Conservation (phyloP, 2,329 filamentous ascomycete species). For the Bipolaris cookei region DNA sequence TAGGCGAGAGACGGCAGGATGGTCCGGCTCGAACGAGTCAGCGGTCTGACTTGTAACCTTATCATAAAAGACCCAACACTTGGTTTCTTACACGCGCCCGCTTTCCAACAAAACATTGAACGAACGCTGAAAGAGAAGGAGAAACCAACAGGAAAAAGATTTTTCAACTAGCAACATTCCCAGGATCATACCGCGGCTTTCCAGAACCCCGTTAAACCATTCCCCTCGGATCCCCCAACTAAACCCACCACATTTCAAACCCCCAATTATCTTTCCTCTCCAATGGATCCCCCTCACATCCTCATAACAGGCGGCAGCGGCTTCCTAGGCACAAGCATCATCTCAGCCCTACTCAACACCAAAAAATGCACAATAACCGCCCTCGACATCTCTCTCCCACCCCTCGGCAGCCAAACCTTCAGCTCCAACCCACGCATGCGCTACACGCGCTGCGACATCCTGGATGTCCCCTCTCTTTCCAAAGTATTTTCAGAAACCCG, state of each 20-base stretch:
- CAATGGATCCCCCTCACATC: constrained; percentile 38
- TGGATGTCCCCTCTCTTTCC: constrained; percentile 42
- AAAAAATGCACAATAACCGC: constrained; percentile 50
- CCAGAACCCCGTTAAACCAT: not conserved
- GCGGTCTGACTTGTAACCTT: not conserved
- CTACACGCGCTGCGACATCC: constrained; percentile 52
- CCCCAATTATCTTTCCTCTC: too few relatives aligned
- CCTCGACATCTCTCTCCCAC: constrained; percentile 49
- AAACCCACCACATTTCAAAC: constrained; percentile 13
- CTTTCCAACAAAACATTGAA: not conserved
- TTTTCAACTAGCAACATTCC: too few relatives aligned
- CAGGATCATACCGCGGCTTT: not conserved
- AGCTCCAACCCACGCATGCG: constrained; percentile 25
- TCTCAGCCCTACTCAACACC: constrained; percentile 47
- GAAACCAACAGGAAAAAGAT: not conserved
- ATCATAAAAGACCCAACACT: not conserved
- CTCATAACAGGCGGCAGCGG: constrained; percentile 58
- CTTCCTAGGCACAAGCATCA: constrained; percentile 54
- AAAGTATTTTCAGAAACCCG: constrained; percentile 65
- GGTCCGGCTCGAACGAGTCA: not conserved
- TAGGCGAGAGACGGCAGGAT: constrained; percentile 3
- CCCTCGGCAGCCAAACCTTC: constrained; percentile 35
- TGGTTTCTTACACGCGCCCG: not conserved
- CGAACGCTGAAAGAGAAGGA: not conserved
- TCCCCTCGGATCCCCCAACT: not conserved